phyloP scores from a whole-genome alignment of 2,329 filamentous ascomycete genomes.

The Tolypocladium endophyticum region DNA sequence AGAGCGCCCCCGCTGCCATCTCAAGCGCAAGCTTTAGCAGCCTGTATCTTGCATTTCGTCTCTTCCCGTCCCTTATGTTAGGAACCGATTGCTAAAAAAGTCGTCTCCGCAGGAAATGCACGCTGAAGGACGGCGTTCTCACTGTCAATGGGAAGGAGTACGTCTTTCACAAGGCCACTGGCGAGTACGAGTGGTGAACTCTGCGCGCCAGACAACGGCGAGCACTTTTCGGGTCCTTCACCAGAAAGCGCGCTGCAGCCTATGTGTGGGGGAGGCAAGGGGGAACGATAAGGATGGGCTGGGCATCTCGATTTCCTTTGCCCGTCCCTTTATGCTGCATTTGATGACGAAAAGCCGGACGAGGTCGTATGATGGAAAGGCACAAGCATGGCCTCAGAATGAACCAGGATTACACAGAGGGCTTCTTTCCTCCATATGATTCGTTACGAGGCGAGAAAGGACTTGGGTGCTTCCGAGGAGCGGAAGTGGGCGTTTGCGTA shows the following conservation, averaged over 20 bases:
- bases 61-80: neutral
- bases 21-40: neutral
- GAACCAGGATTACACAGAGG: neutral
- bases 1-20: neutral
- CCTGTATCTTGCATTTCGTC: slow-evolving; percentile 6
- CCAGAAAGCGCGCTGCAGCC: neutral
- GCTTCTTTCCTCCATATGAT: neutral
- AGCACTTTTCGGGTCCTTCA: neutral
- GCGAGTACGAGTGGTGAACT: slow-evolving; percentile 90
- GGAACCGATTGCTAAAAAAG: neutral
- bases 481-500: neutral
- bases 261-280: neutral
- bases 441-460: neutral
- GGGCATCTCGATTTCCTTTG: neutral
- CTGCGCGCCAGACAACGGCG: neutral
- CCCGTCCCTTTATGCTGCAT: neutral
- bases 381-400: neutral
- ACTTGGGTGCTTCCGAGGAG: neutral
- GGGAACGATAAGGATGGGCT: neutral
- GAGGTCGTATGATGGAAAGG: neutral
- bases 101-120: slow-evolving; percentile 67
- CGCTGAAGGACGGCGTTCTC: slow-evolving; percentile 90
- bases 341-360: neutral
- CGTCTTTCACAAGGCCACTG: slow-evolving; percentile 94
- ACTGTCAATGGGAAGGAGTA: slow-evolving; percentile 92